These are phyloP conservation scores for Eucalyptus urophylla DNA, from an alignment of 345 rosid genomes.

Conservation along the genomic window DNA sequence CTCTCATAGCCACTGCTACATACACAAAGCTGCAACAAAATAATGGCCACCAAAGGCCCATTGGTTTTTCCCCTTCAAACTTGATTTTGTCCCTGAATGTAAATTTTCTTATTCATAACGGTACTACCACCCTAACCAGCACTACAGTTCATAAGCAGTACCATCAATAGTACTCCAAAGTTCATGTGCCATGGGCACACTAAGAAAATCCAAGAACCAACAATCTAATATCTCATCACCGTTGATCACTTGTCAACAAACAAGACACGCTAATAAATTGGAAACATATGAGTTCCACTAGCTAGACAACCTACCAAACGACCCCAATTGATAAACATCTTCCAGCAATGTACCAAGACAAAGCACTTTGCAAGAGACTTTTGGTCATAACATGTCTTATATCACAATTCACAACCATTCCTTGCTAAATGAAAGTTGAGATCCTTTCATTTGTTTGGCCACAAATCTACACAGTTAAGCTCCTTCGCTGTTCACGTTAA, in stretches of 20 bases:
- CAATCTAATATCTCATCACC: not conserved
- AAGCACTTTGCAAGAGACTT: not conserved
- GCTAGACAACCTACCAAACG: not conserved
- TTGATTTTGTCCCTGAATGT: not conserved
- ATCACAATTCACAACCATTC: not conserved
- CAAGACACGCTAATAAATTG: not conserved
- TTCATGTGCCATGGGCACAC: not conserved
- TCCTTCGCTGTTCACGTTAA: not conserved
- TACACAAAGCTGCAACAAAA: not conserved
- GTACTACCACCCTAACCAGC: not conserved
- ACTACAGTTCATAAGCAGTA: not conserved
- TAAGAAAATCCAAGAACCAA: not conserved
- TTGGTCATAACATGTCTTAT: not conserved
- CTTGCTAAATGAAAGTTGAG: not conserved
- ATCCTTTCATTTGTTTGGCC: not conserved
- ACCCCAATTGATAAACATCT: not conserved
- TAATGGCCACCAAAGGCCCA: not conserved
- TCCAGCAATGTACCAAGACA: not conserved
- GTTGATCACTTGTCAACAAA: not conserved
- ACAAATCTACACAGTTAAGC: not conserved
- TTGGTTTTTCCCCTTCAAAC: not conserved
- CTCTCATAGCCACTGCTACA: not conserved
- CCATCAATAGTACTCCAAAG: not conserved
- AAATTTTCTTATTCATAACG: not conserved
- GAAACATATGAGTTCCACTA: not conserved